These are phyloP conservation scores for Rutstroemia sp. DNA, from an alignment of 2,329 filamentous ascomycete genomes.

Conservation along the genomic window DNA sequence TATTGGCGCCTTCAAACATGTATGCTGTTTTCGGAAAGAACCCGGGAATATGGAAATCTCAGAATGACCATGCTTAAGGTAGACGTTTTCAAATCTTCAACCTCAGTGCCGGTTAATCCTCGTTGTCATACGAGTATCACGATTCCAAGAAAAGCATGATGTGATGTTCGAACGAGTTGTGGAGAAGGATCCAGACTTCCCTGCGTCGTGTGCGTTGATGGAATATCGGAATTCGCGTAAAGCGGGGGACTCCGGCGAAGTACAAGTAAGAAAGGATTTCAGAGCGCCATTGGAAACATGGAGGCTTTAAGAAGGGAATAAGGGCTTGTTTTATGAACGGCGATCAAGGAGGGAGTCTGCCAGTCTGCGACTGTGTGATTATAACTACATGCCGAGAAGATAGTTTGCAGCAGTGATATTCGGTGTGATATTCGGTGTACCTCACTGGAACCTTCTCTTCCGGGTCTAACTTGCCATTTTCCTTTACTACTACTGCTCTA, in stretches of 20 bases:
- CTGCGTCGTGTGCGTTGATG: not conserved
- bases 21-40: not conserved
- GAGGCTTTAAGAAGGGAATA: no score
- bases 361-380: no score
- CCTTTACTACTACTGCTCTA: no score
- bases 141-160: slow-evolving; percentile 4
- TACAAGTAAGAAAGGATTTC: no score
- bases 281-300: no score
- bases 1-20: not conserved
- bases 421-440: no score
- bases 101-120: slow-evolving; percentile 10
- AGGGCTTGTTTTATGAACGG: no score
- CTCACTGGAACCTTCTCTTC: no score
- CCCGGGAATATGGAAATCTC: not conserved
- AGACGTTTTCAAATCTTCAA: slow-evolving; percentile 1
- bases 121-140: slow-evolving; percentile 13
- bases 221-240: not conserved
- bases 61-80: not conserved
- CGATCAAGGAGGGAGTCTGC: no score
- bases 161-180: slow-evolving; percentile 9
- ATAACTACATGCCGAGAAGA: no score
- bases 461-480: no score
- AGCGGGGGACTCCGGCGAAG: slow-evolving; percentile 6
- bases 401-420: no score
- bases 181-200: slow-evolving; percentile 6